phyloP scores from a whole-genome alignment of 345 rosid genomes.

The Citrus unshiu region DNA sequence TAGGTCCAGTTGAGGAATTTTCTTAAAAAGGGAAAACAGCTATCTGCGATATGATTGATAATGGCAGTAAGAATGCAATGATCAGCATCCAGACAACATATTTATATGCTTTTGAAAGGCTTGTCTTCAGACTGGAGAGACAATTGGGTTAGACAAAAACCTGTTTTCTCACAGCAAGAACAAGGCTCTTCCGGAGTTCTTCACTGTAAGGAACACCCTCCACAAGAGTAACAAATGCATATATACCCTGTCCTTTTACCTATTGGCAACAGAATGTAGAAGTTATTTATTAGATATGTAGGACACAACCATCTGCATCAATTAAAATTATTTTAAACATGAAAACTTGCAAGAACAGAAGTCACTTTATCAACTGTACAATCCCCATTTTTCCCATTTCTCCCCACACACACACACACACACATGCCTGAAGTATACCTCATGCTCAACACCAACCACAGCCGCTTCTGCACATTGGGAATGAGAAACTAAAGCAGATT shows the following conservation, averaged over 20 bases:
- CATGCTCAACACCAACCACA: slow-evolving; percentile 91
- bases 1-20: background rate
- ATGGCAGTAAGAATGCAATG: background rate
- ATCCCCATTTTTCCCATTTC: background rate
- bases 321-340: background rate
- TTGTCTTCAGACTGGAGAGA: background rate
- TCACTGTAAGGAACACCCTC: slow-evolving; percentile 88
- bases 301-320: slow-evolving; percentile 3
- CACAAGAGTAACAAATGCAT: slow-evolving; percentile 91
- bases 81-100: background rate
- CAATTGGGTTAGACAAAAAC: slow-evolving; percentile 27
- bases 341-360: background rate
- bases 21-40: background rate
- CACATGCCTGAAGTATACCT: slow-evolving; percentile 42
- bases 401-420: background rate
- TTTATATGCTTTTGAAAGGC: background rate
- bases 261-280: slow-evolving; percentile 20
- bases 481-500: slow-evolving; percentile 97
- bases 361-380: background rate
- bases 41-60: background rate
- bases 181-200: slow-evolving; percentile 74
- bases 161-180: slow-evolving; percentile 76
- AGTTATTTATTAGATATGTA: slow-evolving; percentile 1
- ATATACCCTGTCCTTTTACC: slow-evolving; percentile 97
- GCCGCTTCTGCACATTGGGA: slow-evolving; percentile 98